Base-by-base conservation (phyloP, 1,284 basidiomycete genomes). In the Tilletia caries region DNA sequence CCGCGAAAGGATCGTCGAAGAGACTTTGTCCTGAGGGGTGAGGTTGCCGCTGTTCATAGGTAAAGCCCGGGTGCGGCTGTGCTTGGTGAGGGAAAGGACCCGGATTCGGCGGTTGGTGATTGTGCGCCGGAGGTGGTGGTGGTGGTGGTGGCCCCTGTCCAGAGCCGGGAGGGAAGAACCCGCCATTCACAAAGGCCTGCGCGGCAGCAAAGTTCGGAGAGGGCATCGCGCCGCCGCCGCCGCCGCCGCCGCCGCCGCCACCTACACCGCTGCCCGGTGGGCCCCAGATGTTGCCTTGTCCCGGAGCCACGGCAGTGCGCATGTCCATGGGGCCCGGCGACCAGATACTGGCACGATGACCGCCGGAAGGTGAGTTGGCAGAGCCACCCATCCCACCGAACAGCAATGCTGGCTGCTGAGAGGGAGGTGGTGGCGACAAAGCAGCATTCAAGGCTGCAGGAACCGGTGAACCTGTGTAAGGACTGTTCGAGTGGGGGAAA, bases 321-420 rank as follows among this genome's bases (percentile, higher is more conserved):
- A 62, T 37, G 32, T 62, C 58, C 13, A 62, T 20, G 5, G 64
- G 64, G 0, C 64, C 64, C 1, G 64, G 34, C 5, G 64, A 65
- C 64, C 64, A 65, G 41, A 65, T 65, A 37, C 58, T 65, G 3
- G 37, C 64, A 43, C 64, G 64, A 46, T 65, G 64, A 25, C n/a
- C 64, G 32, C 23, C 25, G 20, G 32, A 25, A 27, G 64, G 43
- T 18, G 64, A 43, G 23, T 41, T 15, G 4, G 37, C 8, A 10
- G 34, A 43, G 34, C 34, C 34, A 8, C 64, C 64, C 37, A 65
- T 65, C 2, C 64, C 64, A 29, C 64, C 64, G 34, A 65, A 65
- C 34, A 65, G 41, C 12, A 65, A 23, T 3, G 58, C 32, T 33
- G 58, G 58, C 18, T 62, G 58, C 2, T 29, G 29, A 25, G 52